Conservation (phyloP, 2,329 filamentous ascomycete species). For the Coniochaeta sp. region DNA sequence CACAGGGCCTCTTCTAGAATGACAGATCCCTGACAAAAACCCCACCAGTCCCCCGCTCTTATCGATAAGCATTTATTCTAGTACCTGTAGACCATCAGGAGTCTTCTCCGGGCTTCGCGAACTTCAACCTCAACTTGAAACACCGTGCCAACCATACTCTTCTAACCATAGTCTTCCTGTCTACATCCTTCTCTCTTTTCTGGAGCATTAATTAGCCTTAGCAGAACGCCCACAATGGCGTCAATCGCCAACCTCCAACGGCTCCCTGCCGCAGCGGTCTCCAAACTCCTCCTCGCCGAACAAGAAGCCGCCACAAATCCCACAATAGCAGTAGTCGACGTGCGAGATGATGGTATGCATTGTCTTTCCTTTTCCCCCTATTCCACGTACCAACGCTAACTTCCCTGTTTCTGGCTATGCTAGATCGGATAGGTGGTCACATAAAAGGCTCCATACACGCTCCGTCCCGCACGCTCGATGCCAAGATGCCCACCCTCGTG, state of each 20-base stretch:
- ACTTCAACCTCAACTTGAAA: background rate
- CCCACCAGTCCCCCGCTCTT: background rate
- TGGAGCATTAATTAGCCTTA: background rate
- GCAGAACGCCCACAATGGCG: constrained; percentile 26
- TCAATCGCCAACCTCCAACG: constrained; percentile 57
- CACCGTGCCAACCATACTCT: background rate
- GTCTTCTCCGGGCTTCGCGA: background rate
- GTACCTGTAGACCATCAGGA: background rate
- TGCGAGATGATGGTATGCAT: constrained; percentile 69
- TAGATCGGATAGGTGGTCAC: constrained; percentile 86
- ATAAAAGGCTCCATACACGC: constrained; percentile 72
- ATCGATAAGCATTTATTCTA: background rate
- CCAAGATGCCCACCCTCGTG: constrained; percentile 73
- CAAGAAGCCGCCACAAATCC: constrained; percentile 26
- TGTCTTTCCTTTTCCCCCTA: background rate
- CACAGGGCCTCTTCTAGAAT: too few relatives aligned
- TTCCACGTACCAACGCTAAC: background rate
- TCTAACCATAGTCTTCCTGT: background rate
- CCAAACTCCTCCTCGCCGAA: constrained; percentile 52
- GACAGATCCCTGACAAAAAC: background rate
- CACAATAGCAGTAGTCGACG: constrained; percentile 72
- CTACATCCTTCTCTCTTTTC: background rate
- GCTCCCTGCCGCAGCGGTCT: constrained; percentile 63
- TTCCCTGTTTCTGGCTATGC: too few relatives aligned
- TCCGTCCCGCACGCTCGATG: constrained; percentile 66